A percentile compares a stretch with the other conserved stretches of the same genome.
Conservation (phyloP, 345 rosid species). For the Cardamine chenopodiifolia region DNA sequence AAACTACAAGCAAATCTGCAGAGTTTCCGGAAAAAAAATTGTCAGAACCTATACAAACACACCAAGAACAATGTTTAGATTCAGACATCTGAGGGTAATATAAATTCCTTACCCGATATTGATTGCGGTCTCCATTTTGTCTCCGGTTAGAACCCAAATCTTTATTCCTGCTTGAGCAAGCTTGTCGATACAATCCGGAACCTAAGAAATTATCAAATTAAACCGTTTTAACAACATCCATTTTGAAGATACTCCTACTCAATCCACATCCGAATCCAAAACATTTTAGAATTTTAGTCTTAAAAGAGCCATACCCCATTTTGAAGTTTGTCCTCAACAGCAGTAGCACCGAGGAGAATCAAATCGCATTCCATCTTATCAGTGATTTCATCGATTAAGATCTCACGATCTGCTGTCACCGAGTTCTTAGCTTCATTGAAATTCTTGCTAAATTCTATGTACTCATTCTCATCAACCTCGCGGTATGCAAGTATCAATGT, state of each 20-base stretch:
- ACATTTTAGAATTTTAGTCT: background rate
- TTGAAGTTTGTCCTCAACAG: slow-evolving; percentile 97
- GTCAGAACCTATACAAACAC: slow-evolving; percentile 24
- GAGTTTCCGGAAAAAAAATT: background rate
- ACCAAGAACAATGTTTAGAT: slow-evolving; percentile 10
- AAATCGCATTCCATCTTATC: slow-evolving; percentile 71
- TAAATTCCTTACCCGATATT: slow-evolving; percentile 71
- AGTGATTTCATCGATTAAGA: slow-evolving; percentile 67
- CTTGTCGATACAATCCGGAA: slow-evolving; percentile 96
- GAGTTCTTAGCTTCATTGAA: slow-evolving; percentile 72
- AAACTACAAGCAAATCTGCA: slow-evolving; percentile 95
- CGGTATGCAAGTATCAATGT: slow-evolving; percentile 94
- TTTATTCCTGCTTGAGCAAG: slow-evolving; percentile 98
- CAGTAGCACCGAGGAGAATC: slow-evolving; percentile 92
- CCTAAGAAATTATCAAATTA: slow-evolving; percentile 53
- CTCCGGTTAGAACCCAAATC: slow-evolving; percentile 96
- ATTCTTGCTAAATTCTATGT: slow-evolving; percentile 59
- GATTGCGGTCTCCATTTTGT: slow-evolving; percentile 98
- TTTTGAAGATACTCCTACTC: too few species aligned
- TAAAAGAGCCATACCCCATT: slow-evolving; percentile 67
- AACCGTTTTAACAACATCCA: too few species aligned
- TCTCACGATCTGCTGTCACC: slow-evolving; percentile 68
- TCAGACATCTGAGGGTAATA: background rate
- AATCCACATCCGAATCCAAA: background rate
- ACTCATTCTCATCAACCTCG: slow-evolving; percentile 75